phyloP scores from a whole-genome alignment of 2,329 filamentous ascomycete species.

The Pseudopyricularia javanii region DNA sequence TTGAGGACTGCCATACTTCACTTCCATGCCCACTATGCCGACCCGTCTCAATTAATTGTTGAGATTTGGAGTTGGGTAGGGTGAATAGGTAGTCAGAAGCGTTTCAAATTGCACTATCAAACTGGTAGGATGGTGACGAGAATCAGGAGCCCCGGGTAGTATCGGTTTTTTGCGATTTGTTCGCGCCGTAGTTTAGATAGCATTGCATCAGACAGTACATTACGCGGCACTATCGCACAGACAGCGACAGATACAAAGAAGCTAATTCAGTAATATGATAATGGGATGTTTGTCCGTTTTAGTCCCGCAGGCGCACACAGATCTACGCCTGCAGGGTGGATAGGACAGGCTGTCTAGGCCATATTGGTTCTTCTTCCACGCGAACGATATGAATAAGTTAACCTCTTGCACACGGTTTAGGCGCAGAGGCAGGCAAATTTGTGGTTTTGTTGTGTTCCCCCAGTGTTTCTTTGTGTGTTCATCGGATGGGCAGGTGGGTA shows the following conservation, averaged over 20 bases:
- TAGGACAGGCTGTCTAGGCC: slow-evolving; percentile 57
- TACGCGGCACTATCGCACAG: not conserved
- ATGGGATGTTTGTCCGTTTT: slow-evolving; percentile 46
- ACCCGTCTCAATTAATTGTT: not conserved
- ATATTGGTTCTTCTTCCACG: slow-evolving; percentile 47
- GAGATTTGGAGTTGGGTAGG: too few relatives aligned
- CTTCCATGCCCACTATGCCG: not conserved
- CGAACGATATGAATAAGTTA: slow-evolving; percentile 46
- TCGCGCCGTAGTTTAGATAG: not conserved
- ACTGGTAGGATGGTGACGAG: too few relatives aligned
- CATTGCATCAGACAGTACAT: not conserved
- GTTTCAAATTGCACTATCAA: too few relatives aligned
- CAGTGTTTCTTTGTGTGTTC: not conserved
- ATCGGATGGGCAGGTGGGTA: slow-evolving; percentile 3
- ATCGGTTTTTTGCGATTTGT: not conserved
- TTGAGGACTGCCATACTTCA: not conserved
- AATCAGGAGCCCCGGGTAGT: too few relatives aligned
- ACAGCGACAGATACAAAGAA: not conserved
- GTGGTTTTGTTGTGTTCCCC: slow-evolving; percentile 26
- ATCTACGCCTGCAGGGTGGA: slow-evolving; percentile 52
- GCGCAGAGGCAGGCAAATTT: slow-evolving; percentile 51
- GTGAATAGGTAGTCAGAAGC: too few relatives aligned
- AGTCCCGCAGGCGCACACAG: slow-evolving; percentile 47
- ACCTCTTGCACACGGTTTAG: slow-evolving; percentile 43
- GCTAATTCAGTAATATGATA: not conserved